Evolutionary conservation across 73 alveolate species (phyloP).

Genomic region (Tetrahymena borealis): DNA sequence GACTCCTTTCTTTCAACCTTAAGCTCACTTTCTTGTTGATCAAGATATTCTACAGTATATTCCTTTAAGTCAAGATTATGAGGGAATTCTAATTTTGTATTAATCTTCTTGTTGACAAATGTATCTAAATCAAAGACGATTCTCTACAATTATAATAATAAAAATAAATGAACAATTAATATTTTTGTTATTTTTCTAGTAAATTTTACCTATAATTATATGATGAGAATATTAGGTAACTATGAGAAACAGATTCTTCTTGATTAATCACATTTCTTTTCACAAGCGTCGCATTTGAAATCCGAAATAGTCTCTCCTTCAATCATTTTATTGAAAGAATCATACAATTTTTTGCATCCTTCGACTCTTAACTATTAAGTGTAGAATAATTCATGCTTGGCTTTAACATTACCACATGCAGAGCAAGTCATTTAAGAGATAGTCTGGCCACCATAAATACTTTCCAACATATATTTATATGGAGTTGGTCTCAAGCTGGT

Average conservation of each 20-base stretch:
- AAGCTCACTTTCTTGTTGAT: conserved; percentile 46
- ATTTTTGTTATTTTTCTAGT: neutral
- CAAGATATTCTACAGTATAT: conserved; percentile 37
- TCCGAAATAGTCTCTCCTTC: conserved; percentile 88
- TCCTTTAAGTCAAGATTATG: conserved; percentile 74
- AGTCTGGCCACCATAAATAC: conserved; percentile 94
- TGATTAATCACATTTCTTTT: conserved; percentile 75
- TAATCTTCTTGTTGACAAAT: conserved; percentile 85
- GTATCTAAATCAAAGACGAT: conserved; percentile 90
- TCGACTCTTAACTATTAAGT: conserved; percentile 81
- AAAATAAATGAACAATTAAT: neutral
- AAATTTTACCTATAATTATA: conserved; percentile 55
- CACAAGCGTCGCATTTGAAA: conserved; percentile 87
- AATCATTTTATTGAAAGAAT: conserved; percentile 77
- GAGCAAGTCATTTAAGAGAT: conserved; percentile 80
- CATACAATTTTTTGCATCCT: conserved; percentile 76
- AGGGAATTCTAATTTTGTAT: conserved; percentile 94
- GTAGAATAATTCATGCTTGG: conserved; percentile 80
- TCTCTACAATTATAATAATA: conserved; percentile 55
- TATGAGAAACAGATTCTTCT: conserved; percentile 79
- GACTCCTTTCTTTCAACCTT: conserved; percentile 43
- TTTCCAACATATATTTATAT: conserved; percentile 75
- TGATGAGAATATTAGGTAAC: conserved; percentile 89
- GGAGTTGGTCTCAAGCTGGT: conserved; percentile 73
- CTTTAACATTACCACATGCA: conserved; percentile 70